Conservation (phyloP, 75 land plant genomes). For the Picea sitchensis region DNA sequence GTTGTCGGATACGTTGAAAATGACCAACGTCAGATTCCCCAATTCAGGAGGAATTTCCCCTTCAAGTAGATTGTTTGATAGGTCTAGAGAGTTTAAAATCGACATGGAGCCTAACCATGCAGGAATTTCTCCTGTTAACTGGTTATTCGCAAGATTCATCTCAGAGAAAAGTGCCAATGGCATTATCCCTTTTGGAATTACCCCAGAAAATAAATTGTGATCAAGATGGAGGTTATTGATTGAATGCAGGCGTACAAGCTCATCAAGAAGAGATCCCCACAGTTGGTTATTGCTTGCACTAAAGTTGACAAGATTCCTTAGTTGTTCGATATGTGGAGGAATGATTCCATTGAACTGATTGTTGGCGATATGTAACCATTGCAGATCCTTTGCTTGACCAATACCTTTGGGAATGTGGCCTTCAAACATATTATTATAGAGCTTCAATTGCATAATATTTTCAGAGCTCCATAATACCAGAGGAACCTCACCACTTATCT, state of each 20-base stretch:
- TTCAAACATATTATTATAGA: constrained; percentile 36
- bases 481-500: constrained; percentile 55
- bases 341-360: constrained; percentile 38
- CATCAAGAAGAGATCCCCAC: constrained; percentile 31
- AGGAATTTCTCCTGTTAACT: constrained; percentile 43
- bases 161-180: constrained; percentile 42
- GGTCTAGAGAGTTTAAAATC: constrained; percentile 53
- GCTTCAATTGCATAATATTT: constrained; percentile 41
- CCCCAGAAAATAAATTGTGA: constrained; percentile 37
- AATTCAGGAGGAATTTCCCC: constrained; percentile 59
- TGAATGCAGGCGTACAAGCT: constrained; percentile 13
- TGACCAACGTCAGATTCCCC: constrained; percentile 41
- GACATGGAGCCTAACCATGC: constrained; percentile 31
- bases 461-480: constrained; percentile 53
- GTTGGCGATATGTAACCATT: constrained; percentile 3
- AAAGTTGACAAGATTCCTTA: constrained; percentile 29
- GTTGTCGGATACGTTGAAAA: constrained; percentile 70
- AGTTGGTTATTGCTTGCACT: constrained; percentile 25
- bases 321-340: constrained; percentile 42
- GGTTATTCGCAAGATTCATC: constrained; percentile 47
- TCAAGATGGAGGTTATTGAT: constrained; percentile 35
- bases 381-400: constrained; percentile 28
- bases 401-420: constrained; percentile 49
- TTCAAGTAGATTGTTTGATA: constrained; percentile 53
- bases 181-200: constrained; percentile 23